These are phyloP conservation scores for Yarrowia osloensis DNA, from an alignment of 805 yeast genomes.

Conservation along the genomic window DNA sequence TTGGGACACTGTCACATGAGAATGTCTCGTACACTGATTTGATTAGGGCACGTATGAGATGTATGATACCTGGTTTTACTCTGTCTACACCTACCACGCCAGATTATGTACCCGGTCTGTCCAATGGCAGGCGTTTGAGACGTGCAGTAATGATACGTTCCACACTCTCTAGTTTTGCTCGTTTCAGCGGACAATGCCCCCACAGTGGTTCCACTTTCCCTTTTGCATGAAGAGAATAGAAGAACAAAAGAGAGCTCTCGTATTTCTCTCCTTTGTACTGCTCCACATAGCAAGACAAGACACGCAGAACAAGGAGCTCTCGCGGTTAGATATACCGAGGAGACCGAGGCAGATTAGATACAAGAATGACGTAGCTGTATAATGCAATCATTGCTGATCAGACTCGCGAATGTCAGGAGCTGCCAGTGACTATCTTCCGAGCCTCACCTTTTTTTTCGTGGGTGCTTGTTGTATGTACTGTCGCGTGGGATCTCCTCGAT, in stretches of 20 bases:
- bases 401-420: too few relatives aligned
- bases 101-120: neutral
- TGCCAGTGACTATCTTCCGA: too few relatives aligned
- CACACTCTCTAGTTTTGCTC: neutral
- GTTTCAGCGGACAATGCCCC: neutral
- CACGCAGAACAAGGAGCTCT: neutral
- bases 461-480: too few relatives aligned
- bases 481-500: too few relatives aligned
- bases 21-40: neutral
- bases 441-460: too few relatives aligned
- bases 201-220: conserved; percentile 20
- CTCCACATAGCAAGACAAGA: neutral
- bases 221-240: neutral
- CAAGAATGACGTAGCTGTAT: neutral
- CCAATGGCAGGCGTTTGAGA: neutral
- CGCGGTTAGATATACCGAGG: conserved; percentile 15
- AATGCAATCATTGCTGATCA: too few relatives aligned
- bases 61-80: neutral
- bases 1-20: neutral
- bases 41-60: neutral
- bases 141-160: too few relatives aligned
- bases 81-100: neutral
- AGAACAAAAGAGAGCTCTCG: neutral
- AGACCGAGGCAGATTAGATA: neutral
- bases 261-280: neutral